These are phyloP conservation scores for Halenospora varia DNA, from an alignment of 495 filamentous ascomycete genomes.

Conservation along the genomic window DNA sequence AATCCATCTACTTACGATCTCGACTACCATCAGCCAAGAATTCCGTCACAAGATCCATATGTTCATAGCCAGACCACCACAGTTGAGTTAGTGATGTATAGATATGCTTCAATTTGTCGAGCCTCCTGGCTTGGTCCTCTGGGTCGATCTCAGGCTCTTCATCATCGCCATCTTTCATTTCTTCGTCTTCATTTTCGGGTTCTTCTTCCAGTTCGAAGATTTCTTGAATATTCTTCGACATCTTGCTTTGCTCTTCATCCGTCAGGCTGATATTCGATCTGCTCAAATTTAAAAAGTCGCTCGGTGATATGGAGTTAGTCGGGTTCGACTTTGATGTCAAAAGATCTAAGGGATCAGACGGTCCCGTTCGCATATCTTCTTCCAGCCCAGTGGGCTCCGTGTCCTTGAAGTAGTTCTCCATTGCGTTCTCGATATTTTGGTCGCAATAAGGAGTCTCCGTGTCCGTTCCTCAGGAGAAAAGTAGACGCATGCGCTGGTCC, in stretches of 20 bases:
- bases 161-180: constrained; percentile 17
- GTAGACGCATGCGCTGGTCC: not conserved
- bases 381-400: not conserved
- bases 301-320: not conserved
- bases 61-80: constrained; percentile 28
- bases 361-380: not conserved
- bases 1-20: constrained; percentile 57
- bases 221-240: constrained; percentile 12
- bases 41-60: constrained; percentile 50
- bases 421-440: not conserved
- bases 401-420: not conserved
- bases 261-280: not conserved
- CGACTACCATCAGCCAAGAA: constrained; percentile 63
- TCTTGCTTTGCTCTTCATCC: not conserved
- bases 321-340: not conserved
- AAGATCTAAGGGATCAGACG: not conserved
- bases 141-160: constrained; percentile 18
- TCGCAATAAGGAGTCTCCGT: too few relatives aligned
- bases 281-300: not conserved
- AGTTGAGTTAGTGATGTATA: constrained; percentile 27
- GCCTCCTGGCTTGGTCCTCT: constrained; percentile 18
- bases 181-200: constrained; percentile 2
- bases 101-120: constrained; percentile 25
- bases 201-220: constrained; percentile 19
- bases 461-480: not conserved